A percentile compares a stretch with the other conserved stretches of the same genome.
These are phyloP conservation scores for Naganishia kalamii DNA, from an alignment of 768 basidiomycete genomes.

Conservation along the genomic window DNA sequence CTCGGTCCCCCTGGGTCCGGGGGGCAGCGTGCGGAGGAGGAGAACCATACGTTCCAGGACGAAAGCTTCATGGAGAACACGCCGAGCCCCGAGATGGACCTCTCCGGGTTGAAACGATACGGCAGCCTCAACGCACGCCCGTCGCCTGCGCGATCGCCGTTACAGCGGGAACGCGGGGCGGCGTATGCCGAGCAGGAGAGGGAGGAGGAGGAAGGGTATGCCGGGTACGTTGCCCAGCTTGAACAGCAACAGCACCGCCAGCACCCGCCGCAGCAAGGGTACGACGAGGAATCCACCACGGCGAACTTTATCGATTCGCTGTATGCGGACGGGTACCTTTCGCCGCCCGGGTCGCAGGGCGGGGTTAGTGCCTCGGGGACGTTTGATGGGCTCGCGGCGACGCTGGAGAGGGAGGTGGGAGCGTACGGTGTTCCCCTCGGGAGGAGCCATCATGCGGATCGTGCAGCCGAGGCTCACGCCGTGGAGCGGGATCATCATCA, in stretches of 20 bases:
- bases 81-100: slow-evolving; percentile 12
- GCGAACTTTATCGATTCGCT: slow-evolving; percentile 37
- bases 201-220: slow-evolving; percentile 17
- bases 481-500: background rate
- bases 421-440: slow-evolving; percentile 38
- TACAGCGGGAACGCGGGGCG: background rate
- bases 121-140: slow-evolving; percentile 6
- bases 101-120: background rate
- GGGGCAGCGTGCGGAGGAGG: background rate
- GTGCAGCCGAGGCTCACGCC: slow-evolving; percentile 32
- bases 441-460: slow-evolving; percentile 40
- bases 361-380: background rate
- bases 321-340: slow-evolving; percentile 44
- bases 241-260: background rate
- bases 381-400: slow-evolving; percentile 3
- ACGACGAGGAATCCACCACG: slow-evolving; percentile 17
- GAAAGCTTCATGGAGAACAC: slow-evolving; percentile 7
- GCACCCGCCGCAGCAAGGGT: background rate
- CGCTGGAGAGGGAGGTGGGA: slow-evolving; percentile 29
- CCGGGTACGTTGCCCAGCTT: background rate
- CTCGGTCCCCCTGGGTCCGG: background rate
- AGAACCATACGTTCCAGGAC: background rate
- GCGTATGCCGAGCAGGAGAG: slow-evolving; percentile 14
- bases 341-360: slow-evolving; percentile 33
- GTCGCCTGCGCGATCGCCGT: background rate